Base-by-base conservation (phyloP, 2,329 filamentous ascomycete species). In the Cytospora piceicola region DNA sequence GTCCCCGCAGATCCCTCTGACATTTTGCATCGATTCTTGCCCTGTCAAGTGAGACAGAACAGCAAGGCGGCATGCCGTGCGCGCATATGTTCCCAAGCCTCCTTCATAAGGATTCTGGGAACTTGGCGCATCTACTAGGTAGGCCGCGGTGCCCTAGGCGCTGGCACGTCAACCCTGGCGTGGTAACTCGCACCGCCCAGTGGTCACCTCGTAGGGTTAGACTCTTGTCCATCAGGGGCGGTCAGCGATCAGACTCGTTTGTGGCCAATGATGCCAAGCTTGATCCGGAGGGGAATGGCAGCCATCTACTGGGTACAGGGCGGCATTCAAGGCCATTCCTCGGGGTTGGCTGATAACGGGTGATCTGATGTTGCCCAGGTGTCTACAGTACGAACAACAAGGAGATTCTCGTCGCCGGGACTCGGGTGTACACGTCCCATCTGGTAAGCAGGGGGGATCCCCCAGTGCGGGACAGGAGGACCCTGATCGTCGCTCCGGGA, bases 181-280 rank as follows among this genome's bases (percentile, higher is more conserved):
- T 46, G 22, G 56, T 57, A 56, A 65, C 58, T 65, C 63, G 52
- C 57, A 30, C 63, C 20, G 39, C 39, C 39, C 51, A 36, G 39
- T 42, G 39, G 17, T 56, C 58, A 59, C 59, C 57, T 65, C 36
- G 63, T 42, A 51, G 30, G 51, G 58, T 61, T 65, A 61, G 52
- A 65, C 57, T 65, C 57, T 54, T 36, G 39, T 65, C 53, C 29
- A 36, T 55, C 53, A 60, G 34, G 57, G 57, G 63, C 57, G 63
- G 63, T 65, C 32, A 61, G 42, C 15, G 8, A 42, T 4, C 39
- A 42, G 39, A n/a, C 17, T 15, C 17, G 17, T 39, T 39, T 11
- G 15, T 39, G 15, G 39, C 5, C 15, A 9, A 42, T 42, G 39
- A 11, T 42, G 39, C 39, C 39, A 42, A 42, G 39, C 39, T 42